These are phyloP conservation scores for Ascoidea asiatica DNA, from an alignment of 805 yeast genomes.

Conservation along the genomic window DNA sequence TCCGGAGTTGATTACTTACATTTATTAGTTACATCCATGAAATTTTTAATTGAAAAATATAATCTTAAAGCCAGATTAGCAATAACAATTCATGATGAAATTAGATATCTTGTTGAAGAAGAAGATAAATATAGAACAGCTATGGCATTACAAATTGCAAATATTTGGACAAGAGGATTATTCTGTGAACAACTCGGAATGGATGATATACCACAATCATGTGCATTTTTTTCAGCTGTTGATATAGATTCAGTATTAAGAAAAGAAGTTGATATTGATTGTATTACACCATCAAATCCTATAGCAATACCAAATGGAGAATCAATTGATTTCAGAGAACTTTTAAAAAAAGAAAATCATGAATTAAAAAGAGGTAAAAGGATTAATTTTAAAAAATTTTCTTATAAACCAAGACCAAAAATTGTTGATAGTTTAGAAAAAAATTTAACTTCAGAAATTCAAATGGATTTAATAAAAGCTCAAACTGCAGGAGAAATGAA, in stretches of 20 bases:
- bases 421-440: constrained; percentile 19
- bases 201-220: constrained; percentile 79
- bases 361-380: constrained; percentile 10
- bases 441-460: neutral
- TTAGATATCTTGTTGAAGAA: constrained; percentile 64
- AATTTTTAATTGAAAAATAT: constrained; percentile 55
- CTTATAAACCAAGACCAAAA: constrained; percentile 16
- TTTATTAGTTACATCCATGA: constrained; percentile 74
- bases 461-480: too few species aligned
- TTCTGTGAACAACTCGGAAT: constrained; percentile 89
- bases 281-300: constrained; percentile 77
- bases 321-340: constrained; percentile 42
- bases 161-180: constrained; percentile 93
- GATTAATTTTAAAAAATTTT: constrained; percentile 13
- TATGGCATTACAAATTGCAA: constrained; percentile 74
- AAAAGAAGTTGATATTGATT: constrained; percentile 85
- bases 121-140: constrained; percentile 69
- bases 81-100: constrained; percentile 91
- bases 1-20: constrained; percentile 97
- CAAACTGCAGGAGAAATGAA: neutral
- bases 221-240: constrained; percentile 91
- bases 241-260: constrained; percentile 82
- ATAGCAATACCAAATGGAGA: constrained; percentile 66
- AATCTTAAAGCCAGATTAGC: constrained; percentile 61
- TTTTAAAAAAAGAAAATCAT: constrained; percentile 29